Evolutionary conservation across 306 rosid genomes (phyloP), one percentile per base, ranked within the genome.

Genomic region (Cercis canadensis): DNA sequence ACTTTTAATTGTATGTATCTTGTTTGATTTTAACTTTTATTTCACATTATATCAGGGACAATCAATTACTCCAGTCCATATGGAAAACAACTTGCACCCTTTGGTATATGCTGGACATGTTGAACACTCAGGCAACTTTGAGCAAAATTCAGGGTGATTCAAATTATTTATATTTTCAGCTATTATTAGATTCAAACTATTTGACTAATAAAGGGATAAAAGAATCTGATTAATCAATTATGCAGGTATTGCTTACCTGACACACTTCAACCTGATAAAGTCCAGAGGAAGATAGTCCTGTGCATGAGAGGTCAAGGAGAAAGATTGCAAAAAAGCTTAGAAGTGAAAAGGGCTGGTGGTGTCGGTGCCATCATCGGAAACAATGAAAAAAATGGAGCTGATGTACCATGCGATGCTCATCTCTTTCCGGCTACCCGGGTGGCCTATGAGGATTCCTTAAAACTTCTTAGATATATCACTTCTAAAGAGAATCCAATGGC

Each of bases 311-410:
- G 95, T 5, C 17, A 37, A 61, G 92, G 90, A 11, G 37, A 32
- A 41, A 87, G 90, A 73, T 40, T 87, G 59, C 74, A 40, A 17
- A 87, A 91, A 75, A 90, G 97, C 31, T 16, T 85, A 11, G 98
- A 88, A 76, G 98, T 89, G 71, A 68, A 74, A 66, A 85, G 84
- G 29, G 86, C 83, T 5, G 98, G 98, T 3, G 98, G 94, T 13
- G 81, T 59, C 69, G 98, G 89, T 70, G 49, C 85, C 11, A 83
- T 93, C 16, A 67, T 90, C 19, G 93, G 88, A 44, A 90, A 90
- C 76, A 81, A 58, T 70, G 43, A 57, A n/a, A 24, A 6, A 1
- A 29, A 65, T 59, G 97, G 89, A n/a, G 67, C 53, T n/a, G 92
- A 86, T 59, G 19, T 86, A 47, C 57, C 87, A 3, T 71, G 77